These are phyloP conservation scores for Rosa persica DNA, from an alignment of 306 rosid genomes.

Conservation along the genomic window DNA sequence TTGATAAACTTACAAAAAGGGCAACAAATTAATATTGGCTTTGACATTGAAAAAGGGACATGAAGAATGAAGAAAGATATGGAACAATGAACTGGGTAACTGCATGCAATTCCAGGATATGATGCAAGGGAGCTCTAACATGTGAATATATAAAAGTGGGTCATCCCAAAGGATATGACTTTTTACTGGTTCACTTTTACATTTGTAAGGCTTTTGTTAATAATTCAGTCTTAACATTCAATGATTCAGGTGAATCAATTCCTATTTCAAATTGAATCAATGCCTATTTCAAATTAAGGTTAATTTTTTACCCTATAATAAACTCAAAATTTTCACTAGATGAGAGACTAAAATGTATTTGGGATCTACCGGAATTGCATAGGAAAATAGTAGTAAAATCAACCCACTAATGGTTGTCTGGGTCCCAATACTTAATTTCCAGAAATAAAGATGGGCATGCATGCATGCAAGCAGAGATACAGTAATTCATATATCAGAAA, in stretches of 20 bases:
- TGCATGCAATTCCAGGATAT: background rate
- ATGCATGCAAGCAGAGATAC: background rate
- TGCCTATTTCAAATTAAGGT: no score
- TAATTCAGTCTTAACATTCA: no score
- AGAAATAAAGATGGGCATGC: background rate
- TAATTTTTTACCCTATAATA: background rate
- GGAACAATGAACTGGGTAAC: background rate
- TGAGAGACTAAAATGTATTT: background rate
- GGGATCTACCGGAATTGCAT: background rate
- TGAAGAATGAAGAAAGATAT: background rate
- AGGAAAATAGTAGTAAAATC: background rate
- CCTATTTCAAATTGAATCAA: no score
- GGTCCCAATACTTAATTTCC: background rate
- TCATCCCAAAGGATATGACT: background rate
- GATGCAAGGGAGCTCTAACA: background rate
- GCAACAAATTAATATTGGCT: background rate
- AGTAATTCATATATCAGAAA: background rate
- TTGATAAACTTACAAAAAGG: background rate
- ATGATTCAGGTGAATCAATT: no score
- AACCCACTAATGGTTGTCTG: no score
- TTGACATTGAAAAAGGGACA: slow-evolving; percentile 1
- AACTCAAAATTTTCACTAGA: background rate
- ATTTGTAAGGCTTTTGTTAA: background rate
- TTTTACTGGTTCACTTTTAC: background rate
- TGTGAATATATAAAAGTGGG: background rate